Conservation (phyloP, 352 stramenopile genomes). For the Pythium aquatile region DNA sequence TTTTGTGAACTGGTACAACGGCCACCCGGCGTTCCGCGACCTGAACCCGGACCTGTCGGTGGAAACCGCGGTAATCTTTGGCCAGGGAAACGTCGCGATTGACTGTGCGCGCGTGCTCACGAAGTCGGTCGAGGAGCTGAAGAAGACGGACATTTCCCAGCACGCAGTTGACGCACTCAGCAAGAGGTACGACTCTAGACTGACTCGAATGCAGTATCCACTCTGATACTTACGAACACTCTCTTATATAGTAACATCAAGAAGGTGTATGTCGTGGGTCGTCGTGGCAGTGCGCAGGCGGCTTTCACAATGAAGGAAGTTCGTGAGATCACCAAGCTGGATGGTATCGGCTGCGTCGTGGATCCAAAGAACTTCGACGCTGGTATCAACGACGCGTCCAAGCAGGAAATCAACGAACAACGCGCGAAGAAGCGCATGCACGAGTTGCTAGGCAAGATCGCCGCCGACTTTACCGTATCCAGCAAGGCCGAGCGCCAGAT, state of each 20-base stretch:
- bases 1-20: constrained; percentile 99
- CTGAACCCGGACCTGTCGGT: constrained; percentile 59
- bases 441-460: constrained; percentile 72
- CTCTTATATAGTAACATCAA: constrained; percentile 50
- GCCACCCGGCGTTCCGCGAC: constrained; percentile 93
- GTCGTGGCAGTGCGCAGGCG: constrained; percentile 93
- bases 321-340: constrained; percentile 86
- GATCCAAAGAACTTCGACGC: constrained; percentile 85
- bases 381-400: constrained; percentile 79
- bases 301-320: constrained; percentile 98
- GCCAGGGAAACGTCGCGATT: constrained; percentile 97
- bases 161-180: constrained; percentile 86
- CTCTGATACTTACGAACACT: not conserved
- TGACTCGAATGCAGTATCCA: not conserved
- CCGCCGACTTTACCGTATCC: constrained; percentile 33
- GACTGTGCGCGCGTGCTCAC: constrained; percentile 95
- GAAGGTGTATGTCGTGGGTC: constrained; percentile 90
- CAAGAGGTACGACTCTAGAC: constrained; percentile 34
- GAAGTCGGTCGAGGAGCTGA: constrained; percentile 89
- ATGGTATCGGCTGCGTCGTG: constrained; percentile 83
- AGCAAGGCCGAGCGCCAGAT: constrained; percentile 42
- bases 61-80: constrained; percentile 93
- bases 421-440: constrained; percentile 85
- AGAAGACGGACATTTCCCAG: constrained; percentile 90
- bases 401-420: constrained; percentile 85